phyloP scores from a whole-genome alignment of 768 basidiomycete species.

The Mycena rosella region DNA sequence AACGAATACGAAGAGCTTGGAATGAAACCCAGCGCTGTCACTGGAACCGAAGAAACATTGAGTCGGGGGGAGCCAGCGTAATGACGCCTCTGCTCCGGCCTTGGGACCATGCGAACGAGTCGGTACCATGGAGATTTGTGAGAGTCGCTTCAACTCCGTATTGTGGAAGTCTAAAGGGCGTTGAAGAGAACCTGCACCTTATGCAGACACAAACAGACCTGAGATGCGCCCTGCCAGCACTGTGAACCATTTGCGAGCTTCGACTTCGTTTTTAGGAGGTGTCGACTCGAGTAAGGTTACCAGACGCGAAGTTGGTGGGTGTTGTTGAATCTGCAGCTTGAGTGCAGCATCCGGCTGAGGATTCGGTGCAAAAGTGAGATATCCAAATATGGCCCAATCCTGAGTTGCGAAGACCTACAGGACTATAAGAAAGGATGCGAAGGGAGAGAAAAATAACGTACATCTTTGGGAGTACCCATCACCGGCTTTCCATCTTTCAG shows the following conservation, averaged over 20 bases:
- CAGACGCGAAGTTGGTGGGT: conserved; percentile 75
- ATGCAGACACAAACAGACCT: conserved; percentile 54
- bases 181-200: background rate
- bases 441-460: conserved; percentile 44
- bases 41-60: conserved; percentile 79
- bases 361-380: conserved; percentile 71
- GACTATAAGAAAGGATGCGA: background rate
- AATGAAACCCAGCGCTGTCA: conserved; percentile 71
- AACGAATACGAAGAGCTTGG: conserved; percentile 88
- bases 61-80: conserved; percentile 66
- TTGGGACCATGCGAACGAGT: conserved; percentile 56
- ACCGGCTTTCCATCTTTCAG: conserved; percentile 62
- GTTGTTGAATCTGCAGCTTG: conserved; percentile 77
- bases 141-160: conserved; percentile 68
- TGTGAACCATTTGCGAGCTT: conserved; percentile 77
- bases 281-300: conserved; percentile 68
- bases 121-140: conserved; percentile 77
- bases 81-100: conserved; percentile 45
- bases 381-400: conserved; percentile 83
- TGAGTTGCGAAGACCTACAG: conserved; percentile 76
- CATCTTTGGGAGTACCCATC: conserved; percentile 76
- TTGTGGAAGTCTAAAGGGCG: conserved; percentile 66
- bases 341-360: conserved; percentile 63
- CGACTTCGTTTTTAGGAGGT: conserved; percentile 66
- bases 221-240: conserved; percentile 72